Percentiles rank a stretch among this genome's conserved stretches.
phyloP scores from a whole-genome alignment of 2,329 filamentous ascomycete species.

The Arthroderma uncinatum region DNA sequence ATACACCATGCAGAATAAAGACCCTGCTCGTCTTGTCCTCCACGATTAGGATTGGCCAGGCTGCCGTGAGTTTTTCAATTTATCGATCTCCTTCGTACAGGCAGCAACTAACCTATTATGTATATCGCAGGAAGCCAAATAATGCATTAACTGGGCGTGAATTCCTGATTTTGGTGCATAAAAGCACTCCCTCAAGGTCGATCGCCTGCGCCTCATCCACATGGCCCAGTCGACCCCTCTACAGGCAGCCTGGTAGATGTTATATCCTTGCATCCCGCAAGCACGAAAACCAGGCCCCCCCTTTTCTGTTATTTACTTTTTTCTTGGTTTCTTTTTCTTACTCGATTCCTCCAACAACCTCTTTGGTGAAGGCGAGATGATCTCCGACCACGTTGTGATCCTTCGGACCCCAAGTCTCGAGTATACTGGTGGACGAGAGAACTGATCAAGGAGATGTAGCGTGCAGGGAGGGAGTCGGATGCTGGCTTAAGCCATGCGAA shows the following conservation, averaged over 20 bases:
- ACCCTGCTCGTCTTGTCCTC: too few relatives aligned
- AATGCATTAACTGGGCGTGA: not conserved
- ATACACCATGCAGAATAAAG: not conserved
- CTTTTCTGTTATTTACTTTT: not conserved
- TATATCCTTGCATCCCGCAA: not conserved
- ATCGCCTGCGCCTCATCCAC: not conserved
- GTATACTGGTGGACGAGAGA: not conserved
- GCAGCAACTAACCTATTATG: not conserved
- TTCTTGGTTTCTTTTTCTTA: not conserved
- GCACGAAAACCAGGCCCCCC: not conserved
- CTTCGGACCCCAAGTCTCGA: not conserved
- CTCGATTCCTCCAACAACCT: not conserved
- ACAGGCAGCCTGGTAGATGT: too few relatives aligned
- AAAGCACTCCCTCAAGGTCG: not conserved
- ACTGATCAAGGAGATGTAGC: too few relatives aligned
- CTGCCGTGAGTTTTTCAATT: not conserved
- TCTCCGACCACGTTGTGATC: not conserved
- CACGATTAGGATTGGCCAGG: not conserved
- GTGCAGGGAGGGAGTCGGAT: not conserved
- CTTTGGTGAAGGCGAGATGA: not conserved
- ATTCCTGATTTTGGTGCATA: not conserved
- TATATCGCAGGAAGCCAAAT: not conserved
- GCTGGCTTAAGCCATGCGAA: not conserved
- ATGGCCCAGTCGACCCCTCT: not conserved
- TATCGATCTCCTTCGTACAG: not conserved